These are phyloP conservation scores for Rosa rugosa DNA, from an alignment of 306 rosid species.

Conservation along the genomic window DNA sequence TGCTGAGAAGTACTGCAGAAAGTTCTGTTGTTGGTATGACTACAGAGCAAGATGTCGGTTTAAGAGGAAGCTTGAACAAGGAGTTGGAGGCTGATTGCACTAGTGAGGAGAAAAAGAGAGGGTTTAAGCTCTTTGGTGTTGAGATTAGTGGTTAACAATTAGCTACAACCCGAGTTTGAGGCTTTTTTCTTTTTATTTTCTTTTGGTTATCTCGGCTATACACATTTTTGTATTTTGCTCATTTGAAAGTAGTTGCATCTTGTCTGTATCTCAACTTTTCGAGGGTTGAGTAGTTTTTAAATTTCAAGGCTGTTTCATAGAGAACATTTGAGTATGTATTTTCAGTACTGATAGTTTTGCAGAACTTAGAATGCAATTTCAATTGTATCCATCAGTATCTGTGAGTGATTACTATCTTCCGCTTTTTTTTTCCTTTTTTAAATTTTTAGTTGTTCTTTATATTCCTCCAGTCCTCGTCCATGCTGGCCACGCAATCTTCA, in stretches of 20 bases:
- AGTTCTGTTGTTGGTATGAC: not conserved
- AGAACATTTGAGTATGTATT: not conserved
- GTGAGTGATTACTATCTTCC: not conserved
- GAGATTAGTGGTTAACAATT: constrained; percentile 12
- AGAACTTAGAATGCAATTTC: not conserved
- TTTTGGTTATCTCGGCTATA: not conserved
- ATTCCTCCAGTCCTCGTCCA: not conserved
- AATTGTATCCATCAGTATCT: not conserved
- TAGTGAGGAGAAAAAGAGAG: not conserved
- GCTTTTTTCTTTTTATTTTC: not conserved
- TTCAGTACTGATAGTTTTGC: not conserved
- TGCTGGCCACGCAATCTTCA: not conserved
- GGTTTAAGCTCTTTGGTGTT: constrained; percentile 21
- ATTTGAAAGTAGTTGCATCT: not conserved
- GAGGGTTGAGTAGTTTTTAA: not conserved
- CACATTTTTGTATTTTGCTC: not conserved
- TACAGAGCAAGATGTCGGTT: not conserved
- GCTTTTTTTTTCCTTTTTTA: not conserved
- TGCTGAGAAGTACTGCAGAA: not conserved
- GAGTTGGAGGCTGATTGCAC: not conserved
- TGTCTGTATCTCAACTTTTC: not conserved
- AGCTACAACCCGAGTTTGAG: not conserved
- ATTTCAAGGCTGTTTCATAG: not conserved
- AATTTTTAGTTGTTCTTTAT: not conserved
- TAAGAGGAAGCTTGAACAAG: not conserved